Evolutionary conservation across 768 basidiomycete species (phyloP).

Genomic region (Boletus speciosus): DNA sequence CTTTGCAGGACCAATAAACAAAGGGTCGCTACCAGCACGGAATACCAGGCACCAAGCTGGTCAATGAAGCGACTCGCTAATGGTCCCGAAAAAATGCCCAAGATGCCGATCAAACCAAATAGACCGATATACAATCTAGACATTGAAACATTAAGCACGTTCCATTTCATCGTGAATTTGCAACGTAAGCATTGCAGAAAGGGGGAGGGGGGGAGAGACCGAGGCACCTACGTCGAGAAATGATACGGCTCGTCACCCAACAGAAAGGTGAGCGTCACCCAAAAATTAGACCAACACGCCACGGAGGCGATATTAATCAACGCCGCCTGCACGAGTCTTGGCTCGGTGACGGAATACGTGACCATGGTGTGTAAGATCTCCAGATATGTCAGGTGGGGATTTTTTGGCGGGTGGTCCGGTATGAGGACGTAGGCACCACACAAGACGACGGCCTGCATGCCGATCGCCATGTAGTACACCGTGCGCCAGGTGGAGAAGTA

Average conservation of each 20-base stretch:
- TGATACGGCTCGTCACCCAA: slow-evolving; percentile 39
- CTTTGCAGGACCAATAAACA: slow-evolving; percentile 26
- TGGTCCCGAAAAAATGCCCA: slow-evolving; percentile 33
- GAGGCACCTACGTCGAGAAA: slow-evolving; percentile 31
- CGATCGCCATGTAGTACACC: slow-evolving; percentile 42
- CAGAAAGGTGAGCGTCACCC: slow-evolving; percentile 46
- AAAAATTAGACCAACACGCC: slow-evolving; percentile 34
- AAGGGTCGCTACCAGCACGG: slow-evolving; percentile 35
- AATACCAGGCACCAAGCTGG: slow-evolving; percentile 40
- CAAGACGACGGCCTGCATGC: slow-evolving; percentile 30
- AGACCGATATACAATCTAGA: slow-evolving; percentile 39
- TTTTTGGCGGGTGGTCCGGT: slow-evolving; percentile 44
- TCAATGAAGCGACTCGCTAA: slow-evolving; percentile 28
- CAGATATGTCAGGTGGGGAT: slow-evolving; percentile 34
- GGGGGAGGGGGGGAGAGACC: too few species aligned
- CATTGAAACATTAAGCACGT: not conserved
- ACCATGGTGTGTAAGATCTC: slow-evolving; percentile 37
- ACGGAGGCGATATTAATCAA: slow-evolving; percentile 27
- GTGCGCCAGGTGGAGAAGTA: slow-evolving; percentile 40
- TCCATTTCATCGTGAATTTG: not conserved
- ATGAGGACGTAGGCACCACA: slow-evolving; percentile 30
- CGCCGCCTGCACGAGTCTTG: slow-evolving; percentile 37
- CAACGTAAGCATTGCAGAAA: not conserved
- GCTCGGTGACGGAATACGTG: slow-evolving; percentile 38
- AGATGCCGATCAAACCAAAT: slow-evolving; percentile 46